Base-by-base conservation (phyloP, 192 early-diverging fungal species). In the Podila clonocystis region DNA sequence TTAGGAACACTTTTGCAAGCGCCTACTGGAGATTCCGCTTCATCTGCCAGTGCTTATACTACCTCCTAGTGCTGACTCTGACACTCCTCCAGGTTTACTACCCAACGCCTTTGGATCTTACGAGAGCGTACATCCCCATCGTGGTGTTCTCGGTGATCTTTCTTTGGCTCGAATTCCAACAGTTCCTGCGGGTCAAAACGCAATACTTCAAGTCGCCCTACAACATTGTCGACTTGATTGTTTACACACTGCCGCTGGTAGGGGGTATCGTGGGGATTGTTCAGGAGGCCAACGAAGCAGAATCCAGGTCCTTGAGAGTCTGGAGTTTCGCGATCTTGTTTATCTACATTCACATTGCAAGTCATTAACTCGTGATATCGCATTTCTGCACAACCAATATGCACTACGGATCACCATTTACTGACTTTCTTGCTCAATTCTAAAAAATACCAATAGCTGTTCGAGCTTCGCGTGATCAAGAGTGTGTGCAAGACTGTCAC, bases 1-100 rank as follows among this genome's bases (percentile, higher is more conserved):
- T 24, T 61, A 75, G 73, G 74, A 76, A 76, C 57, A 78, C 68
- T 6, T 66, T 78, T 9, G 75, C 68, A 9, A 70, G 50, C 57
- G 45, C 29, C 22, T 78, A 71, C 50, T 78, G 75, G 75, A 17
- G 50, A 13, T 22, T 63, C n/a, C 75, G 75, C 6, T 71, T 75
- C 29, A 6, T 68, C 22, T 64, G 63, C 50, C 65, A 75, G 17
- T 75, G 66, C 29, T 0, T 49, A 9, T 68, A 38, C 52, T 75
- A 75, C 38, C 17, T 50, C 20, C 24, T 75, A 30, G 58, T 76
- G 12, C 15, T 62, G 29, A 52, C 49, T 1, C 58, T 60, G 4
- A 62, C 67, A 9, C 30, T 75, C 30, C 5, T 76, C 7, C 74
- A 76, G 29, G 68, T 76, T 5, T 76, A 76, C 62, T 48, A 60